These are phyloP conservation scores for Solanum virginianum DNA, from an alignment of 257 asterid species.

Conservation along the genomic window DNA sequence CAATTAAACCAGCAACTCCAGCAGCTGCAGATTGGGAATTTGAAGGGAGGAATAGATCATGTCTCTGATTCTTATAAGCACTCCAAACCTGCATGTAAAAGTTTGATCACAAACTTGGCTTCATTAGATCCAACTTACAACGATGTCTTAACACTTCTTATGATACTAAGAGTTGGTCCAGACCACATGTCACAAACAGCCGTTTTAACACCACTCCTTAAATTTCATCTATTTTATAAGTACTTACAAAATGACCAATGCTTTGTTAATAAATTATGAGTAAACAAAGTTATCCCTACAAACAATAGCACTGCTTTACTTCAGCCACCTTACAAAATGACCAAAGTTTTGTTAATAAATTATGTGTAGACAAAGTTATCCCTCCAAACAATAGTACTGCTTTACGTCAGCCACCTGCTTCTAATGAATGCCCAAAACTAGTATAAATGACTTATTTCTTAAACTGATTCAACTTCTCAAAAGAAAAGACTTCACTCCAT, in stretches of 20 bases:
- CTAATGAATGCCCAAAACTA: not conserved
- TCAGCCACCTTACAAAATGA: not conserved
- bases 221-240: not conserved
- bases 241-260: not conserved
- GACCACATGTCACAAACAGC: not conserved
- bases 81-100: slow-evolving; percentile 68
- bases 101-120: not conserved
- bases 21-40: slow-evolving; percentile 97
- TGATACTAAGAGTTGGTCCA: not conserved
- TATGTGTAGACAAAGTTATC: not conserved
- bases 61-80: slow-evolving; percentile 95
- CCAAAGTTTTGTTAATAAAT: not conserved
- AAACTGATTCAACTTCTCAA: not conserved
- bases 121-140: not conserved
- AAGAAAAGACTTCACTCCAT: not conserved
- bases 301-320: not conserved
- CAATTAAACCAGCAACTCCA: slow-evolving; percentile 97
- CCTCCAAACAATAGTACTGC: not conserved
- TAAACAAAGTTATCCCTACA: not conserved
- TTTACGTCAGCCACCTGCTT: not conserved
- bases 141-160: not conserved
- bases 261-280: not conserved
- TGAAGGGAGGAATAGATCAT: slow-evolving; percentile 95
- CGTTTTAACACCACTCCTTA: not conserved
- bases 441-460: not conserved